Evolutionary conservation across 371 early-diverging fungal genomes (phyloP).

Genomic region (Mortierella polycephala): DNA sequence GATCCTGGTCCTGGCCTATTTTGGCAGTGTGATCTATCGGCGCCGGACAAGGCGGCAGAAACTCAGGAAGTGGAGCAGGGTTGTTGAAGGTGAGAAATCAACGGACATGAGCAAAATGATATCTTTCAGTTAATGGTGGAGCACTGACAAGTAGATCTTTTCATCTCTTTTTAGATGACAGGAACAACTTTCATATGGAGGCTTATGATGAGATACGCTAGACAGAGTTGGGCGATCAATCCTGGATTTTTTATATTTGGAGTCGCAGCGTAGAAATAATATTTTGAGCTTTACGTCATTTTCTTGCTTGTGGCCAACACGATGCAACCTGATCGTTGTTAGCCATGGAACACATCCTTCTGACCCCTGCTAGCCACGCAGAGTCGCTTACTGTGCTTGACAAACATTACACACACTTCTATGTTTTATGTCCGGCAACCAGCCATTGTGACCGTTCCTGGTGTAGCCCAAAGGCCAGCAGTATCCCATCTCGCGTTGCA

Average conservation of each 20-base stretch:
- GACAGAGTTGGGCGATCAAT: background rate
- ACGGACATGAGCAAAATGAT: background rate
- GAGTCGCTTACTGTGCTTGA: no score
- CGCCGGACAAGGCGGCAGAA: constrained; percentile 25
- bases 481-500: background rate
- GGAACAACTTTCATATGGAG: constrained; percentile 40
- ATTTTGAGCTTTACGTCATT: no score
- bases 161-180: constrained; percentile 16
- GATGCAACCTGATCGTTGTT: no score
- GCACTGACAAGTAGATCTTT: background rate
- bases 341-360: no score
- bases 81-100: constrained; percentile 27
- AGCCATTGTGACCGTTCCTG: no score
- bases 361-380: no score
- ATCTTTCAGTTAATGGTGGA: background rate
- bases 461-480: no score
- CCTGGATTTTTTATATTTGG: background rate
- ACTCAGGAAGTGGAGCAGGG: constrained; percentile 35
- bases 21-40: constrained; percentile 35
- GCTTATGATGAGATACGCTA: constrained; percentile 37
- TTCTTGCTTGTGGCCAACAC: no score
- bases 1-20: constrained; percentile 24
- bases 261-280: background rate
- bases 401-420: no score
- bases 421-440: no score